A percentile compares a stretch with the other conserved stretches of the same genome.
Conservation (phyloP, 2,329 filamentous ascomycete species). For the Paecilomyces variotii region DNA sequence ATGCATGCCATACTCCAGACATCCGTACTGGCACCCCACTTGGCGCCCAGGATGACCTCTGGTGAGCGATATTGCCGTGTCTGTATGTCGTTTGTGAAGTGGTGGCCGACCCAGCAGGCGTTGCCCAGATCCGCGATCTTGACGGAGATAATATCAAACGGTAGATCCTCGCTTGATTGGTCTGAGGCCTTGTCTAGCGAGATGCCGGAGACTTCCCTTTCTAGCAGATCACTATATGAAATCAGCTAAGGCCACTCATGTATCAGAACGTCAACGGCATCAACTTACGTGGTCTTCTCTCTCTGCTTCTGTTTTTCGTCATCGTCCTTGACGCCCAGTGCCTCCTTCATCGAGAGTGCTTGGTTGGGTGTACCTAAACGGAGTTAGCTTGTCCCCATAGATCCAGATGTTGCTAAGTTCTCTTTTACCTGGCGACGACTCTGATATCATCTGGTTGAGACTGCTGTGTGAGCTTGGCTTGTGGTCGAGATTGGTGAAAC, state of each 20-base stretch:
- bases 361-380: slow-evolving; percentile 40
- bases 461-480: slow-evolving; percentile 61
- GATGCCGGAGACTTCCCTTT: slow-evolving; percentile 89
- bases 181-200: slow-evolving; percentile 67
- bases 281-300: slow-evolving; percentile 85
- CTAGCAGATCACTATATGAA: slow-evolving; percentile 66
- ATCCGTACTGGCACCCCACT: slow-evolving; percentile 99
- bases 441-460: slow-evolving; percentile 75
- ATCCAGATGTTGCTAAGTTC: slow-evolving; percentile 28
- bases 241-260: not conserved
- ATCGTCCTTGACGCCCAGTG: slow-evolving; percentile 46
- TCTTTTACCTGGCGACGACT: slow-evolving; percentile 52
- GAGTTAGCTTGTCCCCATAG: slow-evolving; percentile 30
- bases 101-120: slow-evolving; percentile 96
- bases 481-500: slow-evolving; percentile 68
- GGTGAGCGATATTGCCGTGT: slow-evolving; percentile 95
- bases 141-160: slow-evolving; percentile 79
- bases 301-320: slow-evolving; percentile 68
- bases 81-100: slow-evolving; percentile 99
- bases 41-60: slow-evolving; percentile 90
- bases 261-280: not conserved
- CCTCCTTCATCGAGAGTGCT: slow-evolving; percentile 49
- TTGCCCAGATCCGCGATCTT: slow-evolving; percentile 98
- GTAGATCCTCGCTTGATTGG: slow-evolving; percentile 19
- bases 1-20: slow-evolving; percentile 99